These are phyloP conservation scores for Candida corydali DNA, from an alignment of 805 yeast genomes.

Conservation along the genomic window DNA sequence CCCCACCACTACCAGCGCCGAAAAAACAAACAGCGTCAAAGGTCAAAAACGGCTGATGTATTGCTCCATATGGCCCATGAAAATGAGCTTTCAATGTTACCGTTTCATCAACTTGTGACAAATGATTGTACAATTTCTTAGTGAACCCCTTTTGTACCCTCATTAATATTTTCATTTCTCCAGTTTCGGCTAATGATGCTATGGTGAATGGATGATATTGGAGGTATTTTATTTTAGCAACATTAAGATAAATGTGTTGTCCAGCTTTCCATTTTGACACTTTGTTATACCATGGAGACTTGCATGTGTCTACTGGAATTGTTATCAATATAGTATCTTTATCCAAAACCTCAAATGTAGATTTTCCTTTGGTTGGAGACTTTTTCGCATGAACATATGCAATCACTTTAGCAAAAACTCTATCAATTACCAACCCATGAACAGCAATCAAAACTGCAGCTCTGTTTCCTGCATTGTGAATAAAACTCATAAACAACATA, in stretches of 20 bases:
- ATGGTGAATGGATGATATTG: conserved; percentile 50
- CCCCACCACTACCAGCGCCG: conserved; percentile 45
- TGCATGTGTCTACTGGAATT: conserved; percentile 25
- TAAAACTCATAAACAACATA: conserved; percentile 39
- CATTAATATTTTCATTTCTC: conserved; percentile 38
- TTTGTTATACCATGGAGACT: conserved; percentile 23
- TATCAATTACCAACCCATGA: conserved; percentile 40
- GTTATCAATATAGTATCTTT: conserved; percentile 36
- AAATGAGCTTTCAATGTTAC: conserved; percentile 28
- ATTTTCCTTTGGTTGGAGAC: conserved; percentile 36
- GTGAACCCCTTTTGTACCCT: conserved; percentile 43
- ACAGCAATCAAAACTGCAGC: conserved; percentile 37
- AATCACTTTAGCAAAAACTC: conserved; percentile 27
- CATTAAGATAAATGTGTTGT: conserved; percentile 41
- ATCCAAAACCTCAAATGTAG: conserved; percentile 37
- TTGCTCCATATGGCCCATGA: conserved; percentile 47
- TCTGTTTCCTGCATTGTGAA: conserved; percentile 35
- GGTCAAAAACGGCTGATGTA: conserved; percentile 35
- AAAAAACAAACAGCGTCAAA: conserved; percentile 39
- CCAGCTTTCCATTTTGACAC: conserved; percentile 44
- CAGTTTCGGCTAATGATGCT: conserved; percentile 32
- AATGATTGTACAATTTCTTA: conserved; percentile 23
- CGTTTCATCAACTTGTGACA: conserved; percentile 14
- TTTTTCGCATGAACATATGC: conserved; percentile 26
- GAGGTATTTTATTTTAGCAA: conserved; percentile 29